Conservation (phyloP, 257 asterid species). For the Nicotiana tomentosiformis region DNA sequence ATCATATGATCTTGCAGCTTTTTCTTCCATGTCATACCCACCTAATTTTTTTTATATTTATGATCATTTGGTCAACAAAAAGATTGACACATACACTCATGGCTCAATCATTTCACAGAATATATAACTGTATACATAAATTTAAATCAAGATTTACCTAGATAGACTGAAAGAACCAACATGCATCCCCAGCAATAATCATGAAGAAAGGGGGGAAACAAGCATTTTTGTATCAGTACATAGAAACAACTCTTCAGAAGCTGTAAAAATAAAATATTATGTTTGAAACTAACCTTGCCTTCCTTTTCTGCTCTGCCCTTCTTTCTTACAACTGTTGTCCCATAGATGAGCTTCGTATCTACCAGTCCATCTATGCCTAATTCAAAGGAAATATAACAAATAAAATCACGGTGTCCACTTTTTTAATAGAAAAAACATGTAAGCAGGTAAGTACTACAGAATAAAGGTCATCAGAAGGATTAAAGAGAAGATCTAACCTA, state of each 20-base stretch:
- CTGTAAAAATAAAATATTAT: background rate
- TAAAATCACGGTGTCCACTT: background rate
- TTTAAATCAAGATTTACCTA: conserved; percentile 41
- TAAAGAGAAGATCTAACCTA: conserved; percentile 23
- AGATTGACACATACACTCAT: background rate
- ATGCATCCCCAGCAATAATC: conserved; percentile 24
- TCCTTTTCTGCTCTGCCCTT: conserved; percentile 99
- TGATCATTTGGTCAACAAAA: background rate
- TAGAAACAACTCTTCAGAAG: background rate
- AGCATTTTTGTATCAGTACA: conserved; percentile 9
- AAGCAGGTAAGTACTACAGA: too few relatives aligned
- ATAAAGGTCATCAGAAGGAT: background rate
- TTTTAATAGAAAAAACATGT: too few relatives aligned
- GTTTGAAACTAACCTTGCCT: conserved; percentile 64
- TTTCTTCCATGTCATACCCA: conserved; percentile 97
- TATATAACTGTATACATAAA: background rate
- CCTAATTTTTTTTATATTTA: conserved; percentile 29
- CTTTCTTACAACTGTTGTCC: conserved; percentile 98
- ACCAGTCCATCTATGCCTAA: conserved; percentile 98
- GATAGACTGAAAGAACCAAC: conserved; percentile 52
- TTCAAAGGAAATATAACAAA: background rate
- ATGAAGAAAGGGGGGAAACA: background rate
- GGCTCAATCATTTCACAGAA: background rate
- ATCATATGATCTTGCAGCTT: conserved; percentile 97
- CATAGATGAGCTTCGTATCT: conserved; percentile 98